These are phyloP conservation scores for Theobroma grandiflorum DNA, from an alignment of 441 rosid species.

Conservation along the genomic window DNA sequence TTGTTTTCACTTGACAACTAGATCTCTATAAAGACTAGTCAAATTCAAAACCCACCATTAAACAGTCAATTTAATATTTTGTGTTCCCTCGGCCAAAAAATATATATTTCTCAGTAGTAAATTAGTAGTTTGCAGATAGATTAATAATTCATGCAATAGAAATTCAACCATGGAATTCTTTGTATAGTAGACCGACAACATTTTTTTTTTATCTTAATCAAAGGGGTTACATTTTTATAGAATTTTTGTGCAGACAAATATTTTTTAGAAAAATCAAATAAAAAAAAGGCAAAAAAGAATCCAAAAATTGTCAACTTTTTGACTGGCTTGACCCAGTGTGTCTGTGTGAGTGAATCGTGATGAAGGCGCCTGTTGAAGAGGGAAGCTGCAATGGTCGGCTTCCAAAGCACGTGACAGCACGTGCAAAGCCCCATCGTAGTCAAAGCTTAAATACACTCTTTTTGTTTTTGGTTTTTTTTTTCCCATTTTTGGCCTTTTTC, in stretches of 20 bases:
- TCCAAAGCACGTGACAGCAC: conserved; percentile 48
- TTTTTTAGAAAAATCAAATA: neutral
- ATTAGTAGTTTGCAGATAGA: neutral
- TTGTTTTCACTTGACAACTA: neutral
- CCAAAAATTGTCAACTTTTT: conserved; percentile 16
- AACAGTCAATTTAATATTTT: neutral
- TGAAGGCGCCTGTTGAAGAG: neutral
- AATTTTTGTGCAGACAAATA: neutral
- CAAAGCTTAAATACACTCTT: neutral
- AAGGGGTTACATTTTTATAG: neutral
- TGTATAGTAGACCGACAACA: neutral
- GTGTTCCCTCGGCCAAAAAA: neutral
- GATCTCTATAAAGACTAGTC: neutral
- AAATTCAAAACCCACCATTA: neutral
- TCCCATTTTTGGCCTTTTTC: too few species aligned
- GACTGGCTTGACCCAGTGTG: neutral
- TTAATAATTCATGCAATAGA: neutral
- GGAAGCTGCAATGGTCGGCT: conserved; percentile 17
- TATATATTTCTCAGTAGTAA: neutral
- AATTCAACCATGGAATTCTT: neutral
- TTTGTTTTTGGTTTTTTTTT: neutral
- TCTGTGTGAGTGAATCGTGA: neutral
- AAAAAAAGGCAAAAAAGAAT: neutral
- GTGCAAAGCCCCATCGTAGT: conserved; percentile 19
- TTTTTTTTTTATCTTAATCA: neutral